These are phyloP conservation scores for Trichoderma harzianum DNA, from an alignment of 2,329 filamentous ascomycete genomes.

Conservation along the genomic window DNA sequence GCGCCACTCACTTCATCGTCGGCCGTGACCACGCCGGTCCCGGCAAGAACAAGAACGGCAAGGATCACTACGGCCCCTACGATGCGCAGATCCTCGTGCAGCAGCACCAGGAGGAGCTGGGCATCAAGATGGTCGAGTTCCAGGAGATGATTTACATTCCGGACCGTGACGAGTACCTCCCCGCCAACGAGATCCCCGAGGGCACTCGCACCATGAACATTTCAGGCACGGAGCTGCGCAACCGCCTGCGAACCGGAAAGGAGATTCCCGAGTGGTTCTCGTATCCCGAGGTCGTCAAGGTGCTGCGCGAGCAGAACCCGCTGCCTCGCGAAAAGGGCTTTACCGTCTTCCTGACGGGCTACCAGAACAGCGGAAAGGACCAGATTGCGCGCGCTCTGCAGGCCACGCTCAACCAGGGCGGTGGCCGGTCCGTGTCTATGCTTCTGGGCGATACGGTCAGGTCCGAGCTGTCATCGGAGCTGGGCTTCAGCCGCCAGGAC, in stretches of 20 bases:
- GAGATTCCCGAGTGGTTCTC: slow-evolving; percentile 99
- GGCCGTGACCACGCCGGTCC: slow-evolving; percentile 97
- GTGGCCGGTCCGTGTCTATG: slow-evolving; percentile 89
- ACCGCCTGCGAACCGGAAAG: slow-evolving; percentile 83
- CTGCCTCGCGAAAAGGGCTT: slow-evolving; percentile 90
- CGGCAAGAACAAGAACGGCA: slow-evolving; percentile 94
- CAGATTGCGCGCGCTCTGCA: slow-evolving; percentile 93
- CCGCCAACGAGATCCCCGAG: slow-evolving; percentile 81
- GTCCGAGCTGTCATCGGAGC: slow-evolving; percentile 85
- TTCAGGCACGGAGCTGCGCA: slow-evolving; percentile 85
- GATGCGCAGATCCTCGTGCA: slow-evolving; percentile 95
- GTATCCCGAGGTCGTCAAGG: slow-evolving; percentile 96
- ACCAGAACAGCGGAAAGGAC: slow-evolving; percentile 96
- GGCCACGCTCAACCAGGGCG: slow-evolving; percentile 96
- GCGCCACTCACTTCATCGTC: slow-evolving; percentile 98
- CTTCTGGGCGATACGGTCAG: slow-evolving; percentile 95
- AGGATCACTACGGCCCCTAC: slow-evolving; percentile 97
- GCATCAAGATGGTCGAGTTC: slow-evolving; percentile 98
- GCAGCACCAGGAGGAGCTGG: slow-evolving; percentile 94
- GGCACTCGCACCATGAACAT: slow-evolving; percentile 86
- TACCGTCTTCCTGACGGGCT: slow-evolving; percentile 96
- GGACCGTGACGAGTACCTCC: slow-evolving; percentile 93
- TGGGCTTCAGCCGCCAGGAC: slow-evolving; percentile 91
- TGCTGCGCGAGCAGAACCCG: slow-evolving; percentile 94
- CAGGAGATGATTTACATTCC: slow-evolving; percentile 99